Evolutionary conservation across 352 stramenopile species (phyloP).

Genomic region (Phytophthora rubi): DNA sequence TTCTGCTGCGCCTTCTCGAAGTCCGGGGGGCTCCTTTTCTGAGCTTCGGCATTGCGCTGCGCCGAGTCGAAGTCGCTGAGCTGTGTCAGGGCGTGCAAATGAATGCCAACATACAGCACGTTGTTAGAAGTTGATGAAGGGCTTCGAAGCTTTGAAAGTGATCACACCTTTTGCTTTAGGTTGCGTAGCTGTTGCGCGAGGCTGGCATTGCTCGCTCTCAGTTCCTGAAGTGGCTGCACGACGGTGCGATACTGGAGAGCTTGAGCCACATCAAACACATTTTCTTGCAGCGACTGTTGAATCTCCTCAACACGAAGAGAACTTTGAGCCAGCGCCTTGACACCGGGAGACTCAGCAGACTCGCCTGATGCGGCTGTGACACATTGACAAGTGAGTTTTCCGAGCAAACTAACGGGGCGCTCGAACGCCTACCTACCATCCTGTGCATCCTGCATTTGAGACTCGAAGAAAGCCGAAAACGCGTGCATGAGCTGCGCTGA

Average conservation of each 20-base stretch:
- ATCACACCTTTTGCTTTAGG: slow-evolving; percentile 55
- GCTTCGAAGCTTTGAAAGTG: background rate
- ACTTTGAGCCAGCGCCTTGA: slow-evolving; percentile 55
- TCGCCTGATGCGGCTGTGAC: slow-evolving; percentile 19
- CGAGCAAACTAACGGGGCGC: background rate
- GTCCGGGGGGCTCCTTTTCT: slow-evolving; percentile 68
- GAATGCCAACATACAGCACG: background rate
- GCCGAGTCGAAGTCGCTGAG: slow-evolving; percentile 78
- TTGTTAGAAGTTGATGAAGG: slow-evolving; percentile 1
- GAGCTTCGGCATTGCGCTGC: slow-evolving; percentile 63
- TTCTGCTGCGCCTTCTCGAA: slow-evolving; percentile 75
- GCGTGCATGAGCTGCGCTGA: slow-evolving; percentile 56
- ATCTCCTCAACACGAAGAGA: slow-evolving; percentile 64
- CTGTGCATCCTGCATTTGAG: slow-evolving; percentile 53
- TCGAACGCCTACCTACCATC: slow-evolving; percentile 17
- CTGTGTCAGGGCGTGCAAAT: slow-evolving; percentile 27
- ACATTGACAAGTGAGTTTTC: slow-evolving; percentile 4
- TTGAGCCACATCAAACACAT: slow-evolving; percentile 52
- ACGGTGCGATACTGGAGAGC: slow-evolving; percentile 55
- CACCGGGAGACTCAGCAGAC: slow-evolving; percentile 10
- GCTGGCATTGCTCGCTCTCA: slow-evolving; percentile 44
- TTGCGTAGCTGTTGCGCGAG: slow-evolving; percentile 54
- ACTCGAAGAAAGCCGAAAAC: slow-evolving; percentile 69
- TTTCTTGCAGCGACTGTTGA: slow-evolving; percentile 58
- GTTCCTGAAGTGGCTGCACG: slow-evolving; percentile 49